phyloP scores from a whole-genome alignment of 2,329 filamentous ascomycete genomes.

The Periconia sp. region DNA sequence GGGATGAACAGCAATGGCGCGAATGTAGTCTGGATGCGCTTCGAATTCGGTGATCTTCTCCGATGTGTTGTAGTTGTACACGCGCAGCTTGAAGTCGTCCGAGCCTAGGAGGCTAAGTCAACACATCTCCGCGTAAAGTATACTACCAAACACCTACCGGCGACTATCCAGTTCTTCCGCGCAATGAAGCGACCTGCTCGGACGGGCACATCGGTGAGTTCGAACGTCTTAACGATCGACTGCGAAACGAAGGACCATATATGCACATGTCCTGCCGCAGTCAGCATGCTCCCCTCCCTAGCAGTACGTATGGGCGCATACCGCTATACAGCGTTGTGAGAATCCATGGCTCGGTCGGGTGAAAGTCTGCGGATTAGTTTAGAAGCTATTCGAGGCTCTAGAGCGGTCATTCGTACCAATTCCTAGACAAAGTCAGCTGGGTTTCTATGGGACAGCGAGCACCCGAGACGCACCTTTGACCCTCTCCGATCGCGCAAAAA shows the following conservation, averaged over 20 bases:
- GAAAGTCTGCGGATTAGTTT: conserved; percentile 78
- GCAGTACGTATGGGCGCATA: conserved; percentile 48
- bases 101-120: conserved; percentile 54
- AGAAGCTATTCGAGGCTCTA: conserved; percentile 15
- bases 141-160: no score
- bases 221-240: conserved; percentile 97
- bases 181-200: conserved; percentile 95
- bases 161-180: conserved; percentile 98
- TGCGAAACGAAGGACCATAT: conserved; percentile 88
- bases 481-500: conserved; percentile 89
- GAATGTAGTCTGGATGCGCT: conserved; percentile 97
- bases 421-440: conserved; percentile 37
- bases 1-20: conserved; percentile 93
- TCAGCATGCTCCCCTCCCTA: conserved; percentile 28
- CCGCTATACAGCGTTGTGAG: conserved; percentile 96
- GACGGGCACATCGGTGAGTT: conserved; percentile 97
- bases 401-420: conserved; percentile 36
- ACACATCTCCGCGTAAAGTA: conserved; percentile 1
- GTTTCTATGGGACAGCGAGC: conserved; percentile 5
- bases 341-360: conserved; percentile 92
- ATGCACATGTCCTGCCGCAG: conserved; percentile 83
- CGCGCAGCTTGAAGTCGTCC: conserved; percentile 83
- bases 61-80: conserved; percentile 98
- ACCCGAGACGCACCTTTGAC: conserved; percentile 66
- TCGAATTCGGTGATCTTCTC: conserved; percentile 98